Conservation (phyloP, 495 filamentous ascomycete genomes). For the Viridothelium virens region DNA sequence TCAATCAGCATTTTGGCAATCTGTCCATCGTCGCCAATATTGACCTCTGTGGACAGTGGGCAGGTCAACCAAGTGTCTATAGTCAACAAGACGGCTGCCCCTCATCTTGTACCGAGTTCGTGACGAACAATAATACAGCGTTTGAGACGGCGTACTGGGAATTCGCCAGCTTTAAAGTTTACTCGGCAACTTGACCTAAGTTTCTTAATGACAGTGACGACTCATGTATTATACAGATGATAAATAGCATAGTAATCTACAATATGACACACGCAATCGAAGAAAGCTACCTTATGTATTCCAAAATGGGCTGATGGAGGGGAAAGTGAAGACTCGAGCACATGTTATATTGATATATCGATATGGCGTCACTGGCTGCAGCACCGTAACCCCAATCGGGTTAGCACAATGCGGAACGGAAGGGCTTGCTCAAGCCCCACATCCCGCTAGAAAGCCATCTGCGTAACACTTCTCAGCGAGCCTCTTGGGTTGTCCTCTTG, state of each 20-base stretch:
- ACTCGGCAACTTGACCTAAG: conserved; percentile 8
- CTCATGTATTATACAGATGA: background rate
- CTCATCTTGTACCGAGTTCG: conserved; percentile 38
- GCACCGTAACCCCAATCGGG: too few species aligned
- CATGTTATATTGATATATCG: too few species aligned
- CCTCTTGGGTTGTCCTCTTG: too few species aligned
- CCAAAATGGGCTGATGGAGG: too few species aligned
- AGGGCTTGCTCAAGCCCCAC: too few species aligned
- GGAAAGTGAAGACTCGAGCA: too few species aligned
- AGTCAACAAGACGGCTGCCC: conserved; percentile 40
- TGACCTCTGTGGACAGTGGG: conserved; percentile 43
- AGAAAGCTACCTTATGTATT: too few species aligned
- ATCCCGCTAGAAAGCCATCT: too few species aligned
- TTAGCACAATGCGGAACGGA: too few species aligned
- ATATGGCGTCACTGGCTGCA: too few species aligned
- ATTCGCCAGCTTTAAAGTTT: conserved; percentile 43
- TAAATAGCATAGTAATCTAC: background rate
- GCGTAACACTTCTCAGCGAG: too few species aligned
- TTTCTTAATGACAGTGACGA: background rate
- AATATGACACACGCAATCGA: background rate
- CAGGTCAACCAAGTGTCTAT: conserved; percentile 35
- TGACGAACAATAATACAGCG: conserved; percentile 33
- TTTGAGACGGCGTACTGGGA: conserved; percentile 48
- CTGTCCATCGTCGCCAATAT: conserved; percentile 48
- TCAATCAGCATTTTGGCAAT: conserved; percentile 42